phyloP scores from a whole-genome alignment of 2,329 filamentous ascomycete genomes.

The Stemphylium beticola region DNA sequence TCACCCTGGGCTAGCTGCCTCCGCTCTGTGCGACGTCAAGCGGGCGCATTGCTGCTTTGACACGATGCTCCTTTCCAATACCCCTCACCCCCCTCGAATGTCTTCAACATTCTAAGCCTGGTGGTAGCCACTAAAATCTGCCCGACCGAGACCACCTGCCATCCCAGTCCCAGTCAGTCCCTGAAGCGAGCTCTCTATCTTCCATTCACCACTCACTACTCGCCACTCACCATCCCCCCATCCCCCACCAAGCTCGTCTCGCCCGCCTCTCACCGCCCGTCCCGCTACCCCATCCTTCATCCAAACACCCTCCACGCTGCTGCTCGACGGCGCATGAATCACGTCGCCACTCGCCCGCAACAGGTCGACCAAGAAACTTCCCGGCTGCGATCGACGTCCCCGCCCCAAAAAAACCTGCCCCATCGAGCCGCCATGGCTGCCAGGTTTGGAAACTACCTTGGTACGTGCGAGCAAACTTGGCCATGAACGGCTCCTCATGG shows the following conservation, averaged over 20 bases:
- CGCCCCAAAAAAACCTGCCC: constrained; percentile 18
- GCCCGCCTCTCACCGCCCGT: not conserved
- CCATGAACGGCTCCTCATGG: constrained; percentile 14
- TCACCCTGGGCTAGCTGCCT: constrained; percentile 15
- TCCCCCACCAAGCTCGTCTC: not conserved
- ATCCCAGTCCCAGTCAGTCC: not conserved
- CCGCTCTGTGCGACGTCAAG: constrained; percentile 25
- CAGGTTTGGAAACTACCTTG: constrained; percentile 43
- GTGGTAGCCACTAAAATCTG: constrained; percentile 10
- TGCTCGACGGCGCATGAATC: constrained; percentile 21
- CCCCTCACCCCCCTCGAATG: not conserved
- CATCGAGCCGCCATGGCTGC: constrained; percentile 34
- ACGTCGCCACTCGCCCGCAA: constrained; percentile 22
- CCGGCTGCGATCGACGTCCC: constrained; percentile 31
- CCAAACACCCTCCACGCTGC: constrained; percentile 9
- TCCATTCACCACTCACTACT: no score
- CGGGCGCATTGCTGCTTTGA: constrained; percentile 24
- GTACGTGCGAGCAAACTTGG: constrained; percentile 18
- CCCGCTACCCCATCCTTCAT: not conserved
- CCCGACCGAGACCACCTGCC: constrained; percentile 8
- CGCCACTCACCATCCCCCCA: no score
- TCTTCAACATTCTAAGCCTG: constrained; percentile 5
- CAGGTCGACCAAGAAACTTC: constrained; percentile 14
- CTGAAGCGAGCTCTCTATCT: not conserved
- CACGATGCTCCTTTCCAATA: not conserved